These are phyloP conservation scores for Globisporangium cederbergense DNA, from an alignment of 352 stramenopile genomes.

Conservation along the genomic window DNA sequence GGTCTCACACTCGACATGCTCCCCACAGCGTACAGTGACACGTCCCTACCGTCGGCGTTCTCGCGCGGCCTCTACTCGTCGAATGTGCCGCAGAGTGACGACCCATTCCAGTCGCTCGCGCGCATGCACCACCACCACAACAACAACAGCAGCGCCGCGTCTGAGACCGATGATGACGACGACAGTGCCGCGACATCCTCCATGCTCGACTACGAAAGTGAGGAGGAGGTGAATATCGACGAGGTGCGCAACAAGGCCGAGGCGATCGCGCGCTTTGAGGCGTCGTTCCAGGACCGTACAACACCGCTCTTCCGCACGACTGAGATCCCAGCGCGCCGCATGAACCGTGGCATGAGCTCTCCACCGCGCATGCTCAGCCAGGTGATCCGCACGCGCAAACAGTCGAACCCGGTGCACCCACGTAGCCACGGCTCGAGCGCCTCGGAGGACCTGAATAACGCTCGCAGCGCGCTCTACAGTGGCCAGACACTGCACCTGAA, in stretches of 20 bases:
- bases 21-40: slow-evolving; percentile 34
- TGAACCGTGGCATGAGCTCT: slow-evolving; percentile 48
- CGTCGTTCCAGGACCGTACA: slow-evolving; percentile 28
- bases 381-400: slow-evolving; percentile 23
- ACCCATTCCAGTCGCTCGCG: slow-evolving; percentile 5
- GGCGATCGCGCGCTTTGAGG: slow-evolving; percentile 34
- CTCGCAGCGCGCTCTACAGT: slow-evolving; percentile 37
- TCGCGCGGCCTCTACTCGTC: slow-evolving; percentile 5
- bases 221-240: slow-evolving; percentile 37
- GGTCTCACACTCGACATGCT: slow-evolving; percentile 49
- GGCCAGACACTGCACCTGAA: slow-evolving; percentile 51
- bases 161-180: slow-evolving; percentile 27
- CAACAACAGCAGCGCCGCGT: slow-evolving; percentile 16
- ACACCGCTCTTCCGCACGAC: slow-evolving; percentile 32
- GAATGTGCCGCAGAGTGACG: background rate
- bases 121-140: slow-evolving; percentile 10
- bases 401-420: slow-evolving; percentile 18
- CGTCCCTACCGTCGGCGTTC: slow-evolving; percentile 31
- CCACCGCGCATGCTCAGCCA: slow-evolving; percentile 44
- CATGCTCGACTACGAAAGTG: slow-evolving; percentile 25
- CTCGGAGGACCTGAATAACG: background rate
- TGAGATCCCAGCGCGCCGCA: slow-evolving; percentile 25
- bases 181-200: slow-evolving; percentile 33
- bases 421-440: background rate
- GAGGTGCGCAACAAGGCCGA: slow-evolving; percentile 27